phyloP scores from a whole-genome alignment of 140 eudicot species.

The Oenanthe javanica region DNA sequence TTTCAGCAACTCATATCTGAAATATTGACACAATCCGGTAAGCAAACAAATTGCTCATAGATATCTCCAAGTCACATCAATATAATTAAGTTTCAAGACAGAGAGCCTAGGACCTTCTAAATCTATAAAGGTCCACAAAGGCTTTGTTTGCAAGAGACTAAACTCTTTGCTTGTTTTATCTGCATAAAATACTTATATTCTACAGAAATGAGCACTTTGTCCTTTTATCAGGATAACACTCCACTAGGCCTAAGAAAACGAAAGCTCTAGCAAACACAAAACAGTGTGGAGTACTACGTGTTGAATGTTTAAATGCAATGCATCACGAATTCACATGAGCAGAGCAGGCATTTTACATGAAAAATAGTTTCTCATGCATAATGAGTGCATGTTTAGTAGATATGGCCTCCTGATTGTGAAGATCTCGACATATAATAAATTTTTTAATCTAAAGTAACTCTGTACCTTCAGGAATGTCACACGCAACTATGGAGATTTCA shows the following conservation, averaged over 20 bases:
- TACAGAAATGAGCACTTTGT: not conserved
- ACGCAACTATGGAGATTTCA: slow-evolving; percentile 90
- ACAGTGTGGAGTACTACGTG: not conserved
- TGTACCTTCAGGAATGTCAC: slow-evolving; percentile 98
- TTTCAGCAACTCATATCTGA: not conserved
- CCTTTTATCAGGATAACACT: not conserved
- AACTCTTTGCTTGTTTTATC: not conserved
- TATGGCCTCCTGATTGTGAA: not conserved
- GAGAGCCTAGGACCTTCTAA: not conserved
- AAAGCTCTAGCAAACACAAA: not conserved
- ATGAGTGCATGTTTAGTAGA: not conserved
- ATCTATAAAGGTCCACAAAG: not conserved
- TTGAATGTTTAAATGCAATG: not conserved
- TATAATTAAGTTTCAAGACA: not conserved
- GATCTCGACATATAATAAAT: not conserved
- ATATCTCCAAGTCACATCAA: not conserved
- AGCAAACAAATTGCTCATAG: not conserved
- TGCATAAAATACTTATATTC: not conserved
- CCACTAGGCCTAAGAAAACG: not conserved
- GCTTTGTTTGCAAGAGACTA: not conserved
- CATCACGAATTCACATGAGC: not conserved
- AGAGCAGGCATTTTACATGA: not conserved
- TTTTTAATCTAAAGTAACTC: not conserved
- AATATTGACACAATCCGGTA: not conserved
- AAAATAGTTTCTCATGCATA: not conserved